phyloP scores from a whole-genome alignment of 2,329 filamentous ascomycete species.

The Diaporthe ampelina region DNA sequence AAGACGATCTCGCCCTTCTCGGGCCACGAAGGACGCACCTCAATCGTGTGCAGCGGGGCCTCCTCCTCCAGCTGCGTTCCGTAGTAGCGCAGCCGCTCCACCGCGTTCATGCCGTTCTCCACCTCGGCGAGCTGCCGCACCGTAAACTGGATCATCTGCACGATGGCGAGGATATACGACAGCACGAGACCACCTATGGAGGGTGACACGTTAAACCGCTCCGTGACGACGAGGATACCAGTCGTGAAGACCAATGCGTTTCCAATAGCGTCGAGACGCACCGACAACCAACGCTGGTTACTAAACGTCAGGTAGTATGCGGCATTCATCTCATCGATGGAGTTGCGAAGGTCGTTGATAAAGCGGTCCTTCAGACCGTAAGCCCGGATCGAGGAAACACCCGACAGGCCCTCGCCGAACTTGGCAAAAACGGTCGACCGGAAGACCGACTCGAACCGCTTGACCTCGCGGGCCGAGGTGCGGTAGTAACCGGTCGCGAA shows the following conservation, averaged over 20 bases:
- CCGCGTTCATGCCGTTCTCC: slow-evolving; percentile 98
- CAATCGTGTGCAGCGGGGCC: slow-evolving; percentile 82
- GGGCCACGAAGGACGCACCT: slow-evolving; percentile 84
- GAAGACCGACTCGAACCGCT: slow-evolving; percentile 91
- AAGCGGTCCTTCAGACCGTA: slow-evolving; percentile 88
- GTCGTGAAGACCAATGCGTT: slow-evolving; percentile 88
- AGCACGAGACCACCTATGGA: slow-evolving; percentile 90
- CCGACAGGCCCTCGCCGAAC: slow-evolving; percentile 89
- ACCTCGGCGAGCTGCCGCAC: slow-evolving; percentile 95
- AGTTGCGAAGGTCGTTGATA: slow-evolving; percentile 73
- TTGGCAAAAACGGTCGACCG: slow-evolving; percentile 91
- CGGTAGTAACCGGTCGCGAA: slow-evolving; percentile 91
- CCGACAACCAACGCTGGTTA: slow-evolving; percentile 93
- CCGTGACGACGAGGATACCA: slow-evolving; percentile 92
- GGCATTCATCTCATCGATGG: slow-evolving; percentile 92
- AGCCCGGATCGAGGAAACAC: slow-evolving; percentile 87
- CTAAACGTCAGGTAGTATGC: slow-evolving; percentile 96
- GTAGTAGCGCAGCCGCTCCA: slow-evolving; percentile 92
- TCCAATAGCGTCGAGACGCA: slow-evolving; percentile 87
- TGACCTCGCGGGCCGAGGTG: slow-evolving; percentile 91
- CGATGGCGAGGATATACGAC: slow-evolving; percentile 92
- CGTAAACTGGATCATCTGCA: slow-evolving; percentile 96
- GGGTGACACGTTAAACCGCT: slow-evolving; percentile 86
- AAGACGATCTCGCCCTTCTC: slow-evolving; percentile 87
- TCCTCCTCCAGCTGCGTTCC: slow-evolving; percentile 90